Base-by-base conservation (phyloP, 169 alveolate species). In the Eimeria acervulina region DNA sequence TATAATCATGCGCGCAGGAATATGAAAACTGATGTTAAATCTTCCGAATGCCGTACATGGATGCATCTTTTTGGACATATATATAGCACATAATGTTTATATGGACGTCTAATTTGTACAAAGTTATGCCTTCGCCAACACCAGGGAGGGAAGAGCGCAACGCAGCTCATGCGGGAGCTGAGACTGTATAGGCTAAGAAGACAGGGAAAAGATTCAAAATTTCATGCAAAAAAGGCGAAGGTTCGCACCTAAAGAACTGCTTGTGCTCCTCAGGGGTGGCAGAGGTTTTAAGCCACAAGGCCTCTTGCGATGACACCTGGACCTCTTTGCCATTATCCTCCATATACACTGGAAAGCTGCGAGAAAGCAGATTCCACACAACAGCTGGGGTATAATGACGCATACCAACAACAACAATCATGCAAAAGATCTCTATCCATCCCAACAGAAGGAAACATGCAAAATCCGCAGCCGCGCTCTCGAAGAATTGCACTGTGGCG, bases 211-310 rank as follows among this genome's bases (percentile, higher is more conserved):
- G 51, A 19, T 7, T 47, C 31, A 72, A 72, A 17, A 1, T 31
- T 13, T 0, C 17, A 36, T 33, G 36, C 0, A n/a, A 23, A 33
- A 72, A 23, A 33, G 31, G 44, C 55, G 8, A 36, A 21, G 12
- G 55, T 36, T 12, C 90, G 31, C 61, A 95, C 97, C 98, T 74
- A 98, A 98, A 99, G 97, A 98, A 99, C 74, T 97, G 97, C 36
- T 96, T 97, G 96, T 99, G 99, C 91, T 99, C 99, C 84, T 98
- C 99, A 88, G 98, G 99, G 44, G 99, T 97, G 19, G 99, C 98
- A n/a, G 97, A 97, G 2, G 97, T 90, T 95, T 98, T 98, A 59
- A 98, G 96, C 99, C 99, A 98, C 89, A 98, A 72, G 1, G 99
- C 98, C 93, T 98, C 97, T 72, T 98, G 99, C 19, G 97, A 94